Evolutionary conservation across 495 filamentous ascomycete genomes (phyloP), one percentile per base, ranked within the genome.

Genomic region (Bathelium albidoporum): DNA sequence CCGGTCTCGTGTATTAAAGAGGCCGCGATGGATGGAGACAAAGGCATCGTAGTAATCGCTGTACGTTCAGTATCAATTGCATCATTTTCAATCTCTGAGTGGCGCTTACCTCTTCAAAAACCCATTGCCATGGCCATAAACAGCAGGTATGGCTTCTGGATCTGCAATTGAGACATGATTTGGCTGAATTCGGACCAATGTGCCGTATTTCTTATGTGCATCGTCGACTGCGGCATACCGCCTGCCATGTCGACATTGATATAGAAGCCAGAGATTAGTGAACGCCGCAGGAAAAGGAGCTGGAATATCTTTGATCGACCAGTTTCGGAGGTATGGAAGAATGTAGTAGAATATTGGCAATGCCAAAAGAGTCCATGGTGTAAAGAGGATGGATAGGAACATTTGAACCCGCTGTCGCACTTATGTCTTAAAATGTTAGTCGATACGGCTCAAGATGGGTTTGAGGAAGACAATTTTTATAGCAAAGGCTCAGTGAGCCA

Each of bases 11-110:
- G 91, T 95, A 76, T 94, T 95, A 89, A 95, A 96, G 28, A 96
- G 79, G 44, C 90, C 91, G 10, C 89, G 84, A 36, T 81, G 81
- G 72, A 96, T 93, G 32, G 88, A 90, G 69, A 95, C 90, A 66
- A 96, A 96, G 58, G 89, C 89, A 72, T 95, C 90, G 70, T 96
- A 96, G 78, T 90, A 96, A 18, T 90, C 84, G 32, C 83, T 87
- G 59, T 24, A 41, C n/a, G n/a, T n/a, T 60, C 14, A 1, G 1
- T 1, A 36, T 69, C 36, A 69, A 49, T 32, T 5, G n/a, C 24
- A 24, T 43, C n/a, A 12, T 58, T 20, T 16, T 29, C 39, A 26
- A 1, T 22, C 29, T 7, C 5, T 32, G 14, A 11, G n/a, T 16
- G 22, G 22, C 5, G 20, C 65, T 60, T 66, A 76, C 73, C 70